Evolutionary conservation across 2,329 filamentous ascomycete species (phyloP), one percentile per base, ranked within the genome.

Genomic region (Aspergillus sp.): DNA sequence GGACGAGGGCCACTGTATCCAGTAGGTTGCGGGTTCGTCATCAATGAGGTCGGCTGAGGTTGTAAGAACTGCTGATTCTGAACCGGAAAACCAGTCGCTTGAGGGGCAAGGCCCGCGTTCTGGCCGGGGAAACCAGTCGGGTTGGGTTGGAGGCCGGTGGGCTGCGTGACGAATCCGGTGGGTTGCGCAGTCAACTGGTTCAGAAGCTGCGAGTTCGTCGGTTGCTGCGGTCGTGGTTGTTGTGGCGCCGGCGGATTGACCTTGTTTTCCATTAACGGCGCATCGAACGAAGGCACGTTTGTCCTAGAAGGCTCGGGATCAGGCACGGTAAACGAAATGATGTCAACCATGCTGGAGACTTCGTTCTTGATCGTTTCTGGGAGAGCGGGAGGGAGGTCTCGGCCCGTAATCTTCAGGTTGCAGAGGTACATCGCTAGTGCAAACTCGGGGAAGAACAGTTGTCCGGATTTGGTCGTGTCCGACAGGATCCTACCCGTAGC

Each of bases 311-410:
- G 19, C 19, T 19, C 19, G 19, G 19, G 19, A 19, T 19, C 93
- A 0, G 81, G 82, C 27, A 96, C 80, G 56, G 85, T 88, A 65
- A 98, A 98, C 49, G 89, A 95, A 63, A 98, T 98, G 47, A 98
- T 98, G 63, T 98, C 93, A 36, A 98, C 93, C 90, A 98, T 97
- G 69, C 93, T 95, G 3, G 91, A 97, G 12, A 98, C 93, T 67
- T 98, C 93, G 60, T 98, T 98, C 72, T 83, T 86, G 54, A 98
- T 83, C 49, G 81, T 85, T 30, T 96, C 89, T 0, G 93, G 93
- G 7, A 98, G 75, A 4, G 64, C 67, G 2, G 76, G 62, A 0
- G 93, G 93, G 27, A 98, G 69, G 0, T 83, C 75, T 68, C 94
- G 95, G 49, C 89, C 88, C 0, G 88, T 93, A 48, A 97, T 75